A percentile compares a stretch with the other conserved stretches of the same genome.
Evolutionary conservation across 208 protist genomes (phyloP).

Genomic region (Trypanosoma scelopori): DNA sequence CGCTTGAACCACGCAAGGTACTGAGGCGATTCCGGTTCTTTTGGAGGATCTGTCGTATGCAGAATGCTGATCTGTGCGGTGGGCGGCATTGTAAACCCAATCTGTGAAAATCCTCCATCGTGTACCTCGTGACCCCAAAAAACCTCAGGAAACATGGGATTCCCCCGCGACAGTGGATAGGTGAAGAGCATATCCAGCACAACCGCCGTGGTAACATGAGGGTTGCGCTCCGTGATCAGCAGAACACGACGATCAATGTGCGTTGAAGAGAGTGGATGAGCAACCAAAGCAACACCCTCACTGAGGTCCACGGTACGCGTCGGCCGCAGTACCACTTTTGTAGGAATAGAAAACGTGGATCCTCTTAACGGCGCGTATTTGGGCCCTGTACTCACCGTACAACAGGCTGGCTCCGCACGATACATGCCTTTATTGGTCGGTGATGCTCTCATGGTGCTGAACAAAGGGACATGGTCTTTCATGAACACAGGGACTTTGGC

Average conservation of each 20-base stretch:
- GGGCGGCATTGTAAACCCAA: slow-evolving; percentile 87
- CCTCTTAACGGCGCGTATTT: slow-evolving; percentile 42
- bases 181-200: slow-evolving; percentile 83
- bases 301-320: slow-evolving; percentile 38
- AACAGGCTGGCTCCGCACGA: slow-evolving; percentile 40
- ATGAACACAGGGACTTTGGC: slow-evolving; percentile 44
- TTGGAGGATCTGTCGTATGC: slow-evolving; percentile 69
- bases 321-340: slow-evolving; percentile 50
- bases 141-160: slow-evolving; percentile 88
- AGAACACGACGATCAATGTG: slow-evolving; percentile 81
- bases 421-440: slow-evolving; percentile 36
- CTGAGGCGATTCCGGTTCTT: slow-evolving; percentile 30
- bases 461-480: slow-evolving; percentile 47
- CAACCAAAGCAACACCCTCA: slow-evolving; percentile 70
- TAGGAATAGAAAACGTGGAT: slow-evolving; percentile 32
- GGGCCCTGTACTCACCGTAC: slow-evolving; percentile 10
- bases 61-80: slow-evolving; percentile 77
- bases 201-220: slow-evolving; percentile 60
- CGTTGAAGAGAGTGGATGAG: slow-evolving; percentile 81
- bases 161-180: slow-evolving; percentile 73
- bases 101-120: slow-evolving; percentile 80
- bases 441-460: slow-evolving; percentile 34
- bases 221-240: slow-evolving; percentile 70
- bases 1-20: slow-evolving; percentile 61
- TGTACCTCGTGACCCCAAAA: slow-evolving; percentile 89